phyloP scores from a whole-genome alignment of 2,329 filamentous ascomycete genomes.

The Cercospora sp. region DNA sequence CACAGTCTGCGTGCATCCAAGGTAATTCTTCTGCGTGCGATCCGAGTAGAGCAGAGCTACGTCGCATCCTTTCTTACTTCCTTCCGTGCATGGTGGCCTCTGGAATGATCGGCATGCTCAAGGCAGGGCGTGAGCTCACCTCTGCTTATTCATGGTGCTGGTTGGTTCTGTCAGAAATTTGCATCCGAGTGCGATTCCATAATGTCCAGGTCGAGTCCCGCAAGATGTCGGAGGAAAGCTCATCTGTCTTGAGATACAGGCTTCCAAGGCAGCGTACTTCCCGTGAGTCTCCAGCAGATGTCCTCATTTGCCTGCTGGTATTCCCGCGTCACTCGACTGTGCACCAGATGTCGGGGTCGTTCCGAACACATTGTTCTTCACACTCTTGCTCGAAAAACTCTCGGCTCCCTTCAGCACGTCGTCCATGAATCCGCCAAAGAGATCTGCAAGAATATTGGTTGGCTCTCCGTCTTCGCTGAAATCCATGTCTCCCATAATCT shows the following conservation, averaged over 20 bases:
- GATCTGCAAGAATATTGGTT: background rate
- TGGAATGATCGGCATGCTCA: background rate
- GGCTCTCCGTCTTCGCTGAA: background rate
- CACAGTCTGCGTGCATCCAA: background rate
- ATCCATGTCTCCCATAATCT: constrained; percentile 17
- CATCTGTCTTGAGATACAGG: background rate
- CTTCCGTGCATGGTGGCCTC: background rate
- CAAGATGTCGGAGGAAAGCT: background rate
- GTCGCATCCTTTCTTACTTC: background rate
- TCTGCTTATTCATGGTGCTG: background rate
- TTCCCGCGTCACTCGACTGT: background rate
- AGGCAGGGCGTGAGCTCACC: background rate
- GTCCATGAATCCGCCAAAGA: background rate
- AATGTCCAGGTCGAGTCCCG: background rate
- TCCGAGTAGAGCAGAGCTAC: background rate
- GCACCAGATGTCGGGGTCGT: background rate
- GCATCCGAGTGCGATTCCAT: no score
- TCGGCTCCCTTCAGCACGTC: background rate
- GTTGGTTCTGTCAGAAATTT: background rate
- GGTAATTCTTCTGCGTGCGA: background rate
- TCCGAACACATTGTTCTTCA: background rate
- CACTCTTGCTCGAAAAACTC: background rate
- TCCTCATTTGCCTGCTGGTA: background rate
- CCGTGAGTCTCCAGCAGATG: background rate
- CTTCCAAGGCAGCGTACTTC: background rate